phyloP scores from a whole-genome alignment of 768 basidiomycete species.

The Boletus vinaceobasis region DNA sequence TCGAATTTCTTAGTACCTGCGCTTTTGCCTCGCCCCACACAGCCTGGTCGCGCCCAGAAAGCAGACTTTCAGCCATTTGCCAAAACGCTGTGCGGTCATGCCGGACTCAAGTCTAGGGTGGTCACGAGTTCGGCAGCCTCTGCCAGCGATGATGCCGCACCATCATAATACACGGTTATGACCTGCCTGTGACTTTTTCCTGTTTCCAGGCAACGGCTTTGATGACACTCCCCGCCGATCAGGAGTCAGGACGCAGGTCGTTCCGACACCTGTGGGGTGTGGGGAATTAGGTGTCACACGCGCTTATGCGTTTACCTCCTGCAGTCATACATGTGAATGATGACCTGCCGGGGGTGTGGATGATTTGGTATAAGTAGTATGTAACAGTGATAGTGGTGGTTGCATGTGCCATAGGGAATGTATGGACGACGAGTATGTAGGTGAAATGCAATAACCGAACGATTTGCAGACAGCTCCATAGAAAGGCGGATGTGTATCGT shows the following conservation, averaged over 20 bases:
- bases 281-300: conserved; percentile 12
- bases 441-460: neutral
- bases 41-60: conserved; percentile 43
- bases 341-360: conserved; percentile 1
- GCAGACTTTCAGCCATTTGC: conserved; percentile 55
- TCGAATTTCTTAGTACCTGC: neutral
- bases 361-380: conserved; percentile 19
- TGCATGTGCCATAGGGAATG: conserved; percentile 1
- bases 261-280: conserved; percentile 9
- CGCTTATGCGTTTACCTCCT: conserved; percentile 7
- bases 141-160: conserved; percentile 4
- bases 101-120: conserved; percentile 24
- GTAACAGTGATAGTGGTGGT: conserved; percentile 10
- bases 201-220: neutral
- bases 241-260: conserved; percentile 22
- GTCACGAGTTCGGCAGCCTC: neutral
- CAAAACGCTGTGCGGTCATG: conserved; percentile 40
- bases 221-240: conserved; percentile 10
- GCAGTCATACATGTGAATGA: conserved; percentile 1
- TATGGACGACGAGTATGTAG: conserved; percentile 8
- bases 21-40: neutral
- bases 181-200: neutral
- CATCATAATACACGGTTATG: conserved; percentile 11
- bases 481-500: no score
- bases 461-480: neutral